Evolutionary conservation across 257 asterid species (phyloP), one percentile per base, ranked within the genome.

Genomic region (Asclepias syriaca): DNA sequence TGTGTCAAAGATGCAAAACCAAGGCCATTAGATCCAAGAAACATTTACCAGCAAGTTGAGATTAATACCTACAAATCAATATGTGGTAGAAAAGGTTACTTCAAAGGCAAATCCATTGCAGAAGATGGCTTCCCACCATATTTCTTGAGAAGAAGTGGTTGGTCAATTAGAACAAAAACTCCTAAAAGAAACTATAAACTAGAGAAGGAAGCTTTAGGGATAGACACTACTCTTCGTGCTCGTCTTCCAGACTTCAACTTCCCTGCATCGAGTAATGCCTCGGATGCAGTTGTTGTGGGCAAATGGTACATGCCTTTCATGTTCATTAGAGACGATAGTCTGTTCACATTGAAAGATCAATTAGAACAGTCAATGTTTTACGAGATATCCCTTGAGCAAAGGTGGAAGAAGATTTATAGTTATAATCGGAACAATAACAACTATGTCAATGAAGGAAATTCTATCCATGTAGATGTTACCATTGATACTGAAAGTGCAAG

Each of bases 301-400:
- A 83, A 84, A 76, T 89, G 96, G 96, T 89, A 86, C 67, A 40
- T 70, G 3, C 94, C 94, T 3, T 89, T 86, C 29, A 3, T 79
- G 3, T 89, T 87, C 59, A 79, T 89, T 43, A 87, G 82, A 74
- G 94, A 84, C n/a, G 94, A 84, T 22, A 81, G 83, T 43, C 48
- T 43, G 48, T 8, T 34, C 4, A 57, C 77, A 0, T 3, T 84
- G 48, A 70, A 66, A 51, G 87, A 83, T 37, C 96, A 86, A 65
- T 82, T 83, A 75, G 61, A 72, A 59, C 74, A 49, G 56, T 81
- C 93, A 2, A 65, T 72, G 74, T 89, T 80, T 75, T 86, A 89
- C 10, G 83, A 80, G 72, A 74, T 83, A 58, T 84, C 85, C 14
- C 77, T 89, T 1, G 96, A 89, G 79, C 88, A 80, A 66, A 80